phyloP scores from a whole-genome alignment of 257 asterid genomes.

The Cinchona pubescens region DNA sequence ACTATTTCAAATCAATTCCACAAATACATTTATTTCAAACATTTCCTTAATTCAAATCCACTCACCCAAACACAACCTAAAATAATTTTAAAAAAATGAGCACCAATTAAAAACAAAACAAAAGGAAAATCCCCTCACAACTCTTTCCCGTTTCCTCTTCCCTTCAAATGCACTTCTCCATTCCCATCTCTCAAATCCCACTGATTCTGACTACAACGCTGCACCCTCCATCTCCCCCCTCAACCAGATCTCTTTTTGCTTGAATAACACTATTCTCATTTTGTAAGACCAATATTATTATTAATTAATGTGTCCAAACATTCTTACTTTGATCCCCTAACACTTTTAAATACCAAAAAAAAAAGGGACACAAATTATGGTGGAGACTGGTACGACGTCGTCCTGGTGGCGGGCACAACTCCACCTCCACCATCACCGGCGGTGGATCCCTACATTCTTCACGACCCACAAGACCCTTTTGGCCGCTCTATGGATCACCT shows the following conservation, averaged over 20 bases:
- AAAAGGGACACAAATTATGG: constrained; percentile 12
- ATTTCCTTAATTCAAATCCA: too few species aligned
- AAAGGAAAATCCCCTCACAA: constrained; percentile 5
- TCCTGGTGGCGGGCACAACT: constrained; percentile 21
- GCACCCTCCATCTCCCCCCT: constrained; percentile 32
- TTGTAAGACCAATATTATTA: not conserved
- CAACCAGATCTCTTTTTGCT: not conserved
- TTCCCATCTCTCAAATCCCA: constrained; percentile 21
- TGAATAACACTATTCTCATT: not conserved
- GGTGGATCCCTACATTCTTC: constrained; percentile 36
- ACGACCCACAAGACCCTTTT: constrained; percentile 32
- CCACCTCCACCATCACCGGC: constrained; percentile 28
- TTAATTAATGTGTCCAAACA: not conserved
- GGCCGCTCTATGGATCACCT: constrained; percentile 36
- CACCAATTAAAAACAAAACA: too few species aligned
- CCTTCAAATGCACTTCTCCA: constrained; percentile 49
- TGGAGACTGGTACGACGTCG: constrained; percentile 25
- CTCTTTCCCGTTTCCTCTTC: constrained; percentile 26
- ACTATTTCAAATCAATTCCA: too few species aligned
- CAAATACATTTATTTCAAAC: too few species aligned
- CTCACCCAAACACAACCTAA: too few species aligned
- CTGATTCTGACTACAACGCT: constrained; percentile 34
- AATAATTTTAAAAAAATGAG: too few species aligned
- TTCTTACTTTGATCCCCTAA: constrained; percentile 8
- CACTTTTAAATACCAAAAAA: not conserved